Percentiles rank a stretch among this genome's conserved stretches.
Conservation (phyloP, 768 basidiomycete species). For the Macrolepiota albuminosa region DNA sequence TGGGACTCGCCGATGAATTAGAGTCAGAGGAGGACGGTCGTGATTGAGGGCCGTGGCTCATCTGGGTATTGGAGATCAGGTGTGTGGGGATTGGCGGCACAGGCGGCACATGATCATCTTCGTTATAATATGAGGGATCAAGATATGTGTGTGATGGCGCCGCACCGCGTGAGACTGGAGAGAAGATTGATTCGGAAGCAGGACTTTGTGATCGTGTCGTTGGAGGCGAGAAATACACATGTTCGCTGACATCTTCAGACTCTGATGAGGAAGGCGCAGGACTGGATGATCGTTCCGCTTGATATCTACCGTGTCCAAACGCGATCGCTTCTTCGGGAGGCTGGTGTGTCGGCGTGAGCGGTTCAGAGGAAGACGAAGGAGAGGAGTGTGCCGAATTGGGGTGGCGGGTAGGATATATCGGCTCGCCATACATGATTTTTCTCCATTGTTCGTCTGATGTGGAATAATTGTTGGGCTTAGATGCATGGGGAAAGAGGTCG, state of each 20-base stretch:
- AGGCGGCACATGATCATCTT: constrained; percentile 25
- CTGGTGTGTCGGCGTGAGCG: constrained; percentile 24
- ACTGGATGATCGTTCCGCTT: constrained; percentile 26
- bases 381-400: constrained; percentile 17
- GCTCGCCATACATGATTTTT: constrained; percentile 56
- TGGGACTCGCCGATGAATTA: constrained; percentile 6
- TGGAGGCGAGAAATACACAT: constrained; percentile 21
- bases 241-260: constrained; percentile 29
- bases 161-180: constrained; percentile 32
- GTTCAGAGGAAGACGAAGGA: constrained; percentile 25
- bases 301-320: constrained; percentile 37
- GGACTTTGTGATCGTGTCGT: constrained; percentile 34
- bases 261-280: constrained; percentile 22
- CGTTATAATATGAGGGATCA: constrained; percentile 36
- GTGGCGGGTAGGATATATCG: constrained; percentile 41
- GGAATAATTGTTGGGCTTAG: constrained; percentile 26
- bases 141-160: constrained; percentile 43
- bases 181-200: constrained; percentile 44
- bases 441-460: constrained; percentile 42
- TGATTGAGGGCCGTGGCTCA: constrained; percentile 1
- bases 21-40: constrained; percentile 14
- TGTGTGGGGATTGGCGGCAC: constrained; percentile 33
- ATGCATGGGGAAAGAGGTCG: constrained; percentile 6
- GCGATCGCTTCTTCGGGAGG: constrained; percentile 34
- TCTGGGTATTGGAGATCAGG: constrained; percentile 14